Percentiles rank a stretch among this genome's conserved stretches.
These are phyloP conservation scores for Oxytropis ochrocephala DNA, from an alignment of 306 rosid species.

Conservation along the genomic window DNA sequence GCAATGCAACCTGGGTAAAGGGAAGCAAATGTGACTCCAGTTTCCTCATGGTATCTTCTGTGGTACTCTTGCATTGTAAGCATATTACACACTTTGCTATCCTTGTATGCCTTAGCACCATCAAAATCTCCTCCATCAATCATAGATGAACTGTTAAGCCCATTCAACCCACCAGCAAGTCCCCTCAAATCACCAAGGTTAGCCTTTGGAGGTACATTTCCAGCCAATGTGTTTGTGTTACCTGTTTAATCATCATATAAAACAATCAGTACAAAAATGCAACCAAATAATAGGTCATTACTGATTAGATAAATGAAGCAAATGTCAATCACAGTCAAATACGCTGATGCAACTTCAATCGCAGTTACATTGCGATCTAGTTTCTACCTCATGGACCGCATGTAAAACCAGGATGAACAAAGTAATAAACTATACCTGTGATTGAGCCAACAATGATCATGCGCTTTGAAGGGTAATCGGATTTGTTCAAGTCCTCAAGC, in stretches of 20 bases:
- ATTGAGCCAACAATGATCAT: constrained; percentile 94
- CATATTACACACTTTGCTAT: constrained; percentile 99
- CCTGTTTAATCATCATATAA: constrained; percentile 44
- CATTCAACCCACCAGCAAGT: constrained; percentile 74
- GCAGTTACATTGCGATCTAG: too few relatives aligned
- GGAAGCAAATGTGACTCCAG: constrained; percentile 85
- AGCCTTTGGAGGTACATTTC: constrained; percentile 99
- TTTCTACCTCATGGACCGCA: not conserved
- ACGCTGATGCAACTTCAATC: too few relatives aligned
- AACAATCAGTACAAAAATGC: constrained; percentile 18
- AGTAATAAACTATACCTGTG: constrained; percentile 48
- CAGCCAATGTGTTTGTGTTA: constrained; percentile 97
- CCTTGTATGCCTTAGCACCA: constrained; percentile 99
- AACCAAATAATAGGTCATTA: not conserved
- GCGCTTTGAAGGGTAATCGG: constrained; percentile 85
- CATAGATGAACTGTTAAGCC: constrained; percentile 86
- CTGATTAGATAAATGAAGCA: too few relatives aligned
- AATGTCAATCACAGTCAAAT: too few relatives aligned
- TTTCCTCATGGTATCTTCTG: constrained; percentile 76
- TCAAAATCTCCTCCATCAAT: constrained; percentile 92
- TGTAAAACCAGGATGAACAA: not conserved
- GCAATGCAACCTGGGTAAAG: constrained; percentile 99
- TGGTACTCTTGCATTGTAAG: constrained; percentile 96
- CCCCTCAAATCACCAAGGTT: constrained; percentile 98
- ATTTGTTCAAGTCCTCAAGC: constrained; percentile 69